Evolutionary conservation across 1,139 yeast species (phyloP).

Genomic region (Candida tunisiensis): DNA sequence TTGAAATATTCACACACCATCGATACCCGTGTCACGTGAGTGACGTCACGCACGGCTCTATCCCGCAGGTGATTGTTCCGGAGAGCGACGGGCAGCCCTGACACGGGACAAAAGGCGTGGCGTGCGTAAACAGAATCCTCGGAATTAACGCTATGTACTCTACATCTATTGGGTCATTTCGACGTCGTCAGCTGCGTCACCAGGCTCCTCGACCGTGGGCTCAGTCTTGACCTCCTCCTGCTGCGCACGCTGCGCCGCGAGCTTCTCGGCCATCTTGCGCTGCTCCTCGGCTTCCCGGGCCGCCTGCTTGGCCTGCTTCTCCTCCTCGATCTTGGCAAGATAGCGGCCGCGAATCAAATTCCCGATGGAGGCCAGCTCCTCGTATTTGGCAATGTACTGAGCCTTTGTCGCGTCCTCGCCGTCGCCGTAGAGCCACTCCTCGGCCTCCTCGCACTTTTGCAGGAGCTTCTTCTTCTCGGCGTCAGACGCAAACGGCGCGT

Average conservation of each 20-base stretch:
- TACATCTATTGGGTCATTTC: too few relatives aligned
- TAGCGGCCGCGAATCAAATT: conserved; percentile 93
- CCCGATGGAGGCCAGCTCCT: conserved; percentile 90
- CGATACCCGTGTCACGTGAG: too few relatives aligned
- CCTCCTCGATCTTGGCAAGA: conserved; percentile 87
- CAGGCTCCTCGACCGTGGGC: conserved; percentile 6
- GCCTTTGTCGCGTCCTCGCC: conserved; percentile 96
- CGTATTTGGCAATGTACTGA: conserved; percentile 93
- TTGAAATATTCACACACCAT: too few relatives aligned
- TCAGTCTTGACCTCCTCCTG: conserved; percentile 14
- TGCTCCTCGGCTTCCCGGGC: conserved; percentile 83
- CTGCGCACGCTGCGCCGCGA: conserved; percentile 58
- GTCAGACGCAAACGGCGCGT: conserved; percentile 75
- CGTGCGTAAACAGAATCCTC: too few relatives aligned
- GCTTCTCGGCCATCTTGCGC: conserved; percentile 70
- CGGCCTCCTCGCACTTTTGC: conserved; percentile 66
- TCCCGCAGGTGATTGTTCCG: too few relatives aligned
- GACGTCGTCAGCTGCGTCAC: conserved; percentile 2
- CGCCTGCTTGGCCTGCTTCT: conserved; percentile 74
- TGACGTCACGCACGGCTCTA: too few relatives aligned
- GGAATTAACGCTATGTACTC: too few relatives aligned
- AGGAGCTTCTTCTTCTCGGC: conserved; percentile 74
- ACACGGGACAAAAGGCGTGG: too few relatives aligned
- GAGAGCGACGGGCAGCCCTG: too few relatives aligned
- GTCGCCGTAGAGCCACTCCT: conserved; percentile 97